These are phyloP conservation scores for Ustilago trichophora DNA, from an alignment of 1,284 basidiomycete species.

Conservation along the genomic window DNA sequence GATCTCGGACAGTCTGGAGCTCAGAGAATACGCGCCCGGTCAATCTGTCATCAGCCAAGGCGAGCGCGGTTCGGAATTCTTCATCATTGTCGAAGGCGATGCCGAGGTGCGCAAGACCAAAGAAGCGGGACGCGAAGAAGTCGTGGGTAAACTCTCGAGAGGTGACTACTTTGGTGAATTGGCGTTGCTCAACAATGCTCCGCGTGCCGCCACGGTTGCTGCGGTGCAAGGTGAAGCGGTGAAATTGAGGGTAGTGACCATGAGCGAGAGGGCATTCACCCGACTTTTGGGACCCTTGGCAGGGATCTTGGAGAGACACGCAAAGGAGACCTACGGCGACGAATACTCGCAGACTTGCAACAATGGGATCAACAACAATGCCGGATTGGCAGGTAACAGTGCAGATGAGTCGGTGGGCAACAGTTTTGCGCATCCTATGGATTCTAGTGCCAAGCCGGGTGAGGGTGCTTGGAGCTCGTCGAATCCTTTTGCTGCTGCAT, in stretches of 20 bases:
- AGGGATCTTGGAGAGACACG: slow-evolving; percentile 86
- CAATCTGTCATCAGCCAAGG: slow-evolving; percentile 88
- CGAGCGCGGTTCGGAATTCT: slow-evolving; percentile 95
- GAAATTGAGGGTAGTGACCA: slow-evolving; percentile 76
- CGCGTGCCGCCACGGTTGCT: slow-evolving; percentile 91
- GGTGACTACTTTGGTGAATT: slow-evolving; percentile 99
- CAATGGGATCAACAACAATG: slow-evolving; percentile 4
- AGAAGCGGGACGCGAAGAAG: slow-evolving; percentile 68
- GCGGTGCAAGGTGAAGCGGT: slow-evolving; percentile 70
- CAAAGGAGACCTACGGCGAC: slow-evolving; percentile 67
- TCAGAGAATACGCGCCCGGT: slow-evolving; percentile 81
- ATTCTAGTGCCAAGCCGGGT: slow-evolving; percentile 38
- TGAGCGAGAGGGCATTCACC: slow-evolving; percentile 93
- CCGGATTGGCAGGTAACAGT: background rate
- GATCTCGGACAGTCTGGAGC: slow-evolving; percentile 92
- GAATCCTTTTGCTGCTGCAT: slow-evolving; percentile 43
- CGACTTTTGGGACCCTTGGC: slow-evolving; percentile 88
- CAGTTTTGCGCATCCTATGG: slow-evolving; percentile 33
- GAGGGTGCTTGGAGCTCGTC: slow-evolving; percentile 36
- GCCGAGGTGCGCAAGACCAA: slow-evolving; percentile 85
- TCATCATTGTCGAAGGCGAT: slow-evolving; percentile 92
- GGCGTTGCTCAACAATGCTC: slow-evolving; percentile 82
- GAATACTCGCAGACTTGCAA: too few relatives aligned
- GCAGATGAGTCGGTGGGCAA: background rate
- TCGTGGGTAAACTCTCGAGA: slow-evolving; percentile 79